Percentiles rank a stretch among this genome's conserved stretches.
Evolutionary conservation across 176 grass and related monocot genomes (phyloP).

Genomic region (Puya raimondii): DNA sequence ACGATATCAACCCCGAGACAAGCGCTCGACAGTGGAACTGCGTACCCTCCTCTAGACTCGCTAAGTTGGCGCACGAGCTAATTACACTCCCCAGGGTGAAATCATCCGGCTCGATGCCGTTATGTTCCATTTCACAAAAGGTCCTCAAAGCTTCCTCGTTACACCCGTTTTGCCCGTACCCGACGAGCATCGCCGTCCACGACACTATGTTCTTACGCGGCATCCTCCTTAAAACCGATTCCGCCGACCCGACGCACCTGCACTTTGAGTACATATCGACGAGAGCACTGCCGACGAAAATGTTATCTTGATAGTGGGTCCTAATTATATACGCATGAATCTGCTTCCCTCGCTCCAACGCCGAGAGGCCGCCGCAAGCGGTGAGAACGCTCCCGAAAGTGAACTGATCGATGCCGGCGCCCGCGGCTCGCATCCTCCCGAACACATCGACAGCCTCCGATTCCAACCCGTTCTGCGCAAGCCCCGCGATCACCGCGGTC

Average conservation of each 20-base stretch:
- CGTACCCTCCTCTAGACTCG: slow-evolving; percentile 56
- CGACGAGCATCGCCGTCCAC: slow-evolving; percentile 60
- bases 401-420: slow-evolving; percentile 44
- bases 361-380: slow-evolving; percentile 37
- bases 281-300: slow-evolving; percentile 45
- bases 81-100: slow-evolving; percentile 58
- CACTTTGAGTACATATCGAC: slow-evolving; percentile 72
- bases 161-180: slow-evolving; percentile 53
- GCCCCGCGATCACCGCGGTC: slow-evolving; percentile 53
- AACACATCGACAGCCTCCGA: slow-evolving; percentile 37
- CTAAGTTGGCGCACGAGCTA: slow-evolving; percentile 50
- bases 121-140: slow-evolving; percentile 45
- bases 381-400: slow-evolving; percentile 53
- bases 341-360: slow-evolving; percentile 36
- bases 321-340: slow-evolving; percentile 50
- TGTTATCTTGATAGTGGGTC: slow-evolving; percentile 40
- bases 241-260: slow-evolving; percentile 32
- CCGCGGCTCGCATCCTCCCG: slow-evolving; percentile 36
- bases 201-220: slow-evolving; percentile 42
- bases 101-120: slow-evolving; percentile 43
- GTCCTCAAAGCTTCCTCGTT: slow-evolving; percentile 40
- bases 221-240: slow-evolving; percentile 46
- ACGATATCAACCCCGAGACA: slow-evolving; percentile 36
- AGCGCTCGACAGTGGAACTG: slow-evolving; percentile 59
- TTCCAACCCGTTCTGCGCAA: slow-evolving; percentile 45